Conservation (phyloP, 352 stramenopile genomes). For the Pythium aphanidermatum region DNA sequence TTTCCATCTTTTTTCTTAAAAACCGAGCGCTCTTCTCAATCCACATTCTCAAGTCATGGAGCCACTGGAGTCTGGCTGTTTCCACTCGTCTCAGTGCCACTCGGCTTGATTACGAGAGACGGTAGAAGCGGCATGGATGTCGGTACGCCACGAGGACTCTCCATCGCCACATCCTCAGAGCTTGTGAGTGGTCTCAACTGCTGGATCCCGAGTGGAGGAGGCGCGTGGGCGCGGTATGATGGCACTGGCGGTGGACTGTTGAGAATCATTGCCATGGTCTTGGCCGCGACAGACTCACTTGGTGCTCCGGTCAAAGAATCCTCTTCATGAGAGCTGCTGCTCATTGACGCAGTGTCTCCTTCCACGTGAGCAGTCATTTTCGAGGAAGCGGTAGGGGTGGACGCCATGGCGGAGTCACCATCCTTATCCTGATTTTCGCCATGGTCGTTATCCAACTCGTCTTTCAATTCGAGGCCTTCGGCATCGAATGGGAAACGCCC, state of each 20-base stretch:
- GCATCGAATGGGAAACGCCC: constrained; percentile 72
- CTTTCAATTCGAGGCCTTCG: constrained; percentile 23
- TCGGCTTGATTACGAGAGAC: constrained; percentile 17
- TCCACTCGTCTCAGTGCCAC: too few relatives aligned
- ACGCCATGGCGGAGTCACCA: neutral
- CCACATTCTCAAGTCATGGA: too few relatives aligned
- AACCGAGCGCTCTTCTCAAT: too few relatives aligned
- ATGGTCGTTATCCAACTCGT: constrained; percentile 24
- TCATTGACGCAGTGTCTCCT: constrained; percentile 21
- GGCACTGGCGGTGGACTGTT: constrained; percentile 50
- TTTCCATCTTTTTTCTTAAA: too few relatives aligned
- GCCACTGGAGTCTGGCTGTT: too few relatives aligned
- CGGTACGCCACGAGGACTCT: constrained; percentile 11
- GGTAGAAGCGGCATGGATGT: constrained; percentile 11
- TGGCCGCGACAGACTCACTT: constrained; percentile 20
- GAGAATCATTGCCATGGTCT: constrained; percentile 73
- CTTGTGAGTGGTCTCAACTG: neutral
- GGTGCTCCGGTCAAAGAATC: constrained; percentile 3
- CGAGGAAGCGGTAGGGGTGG: neutral
- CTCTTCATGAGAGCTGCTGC: constrained; percentile 11
- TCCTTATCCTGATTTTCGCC: neutral
- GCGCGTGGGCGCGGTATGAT: constrained; percentile 17
- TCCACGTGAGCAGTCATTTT: constrained; percentile 1
- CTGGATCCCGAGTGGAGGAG: constrained; percentile 18
- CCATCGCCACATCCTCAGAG: constrained; percentile 16